Evolutionary conservation across 2,329 filamentous ascomycete species (phyloP).

Genomic region (Teratosphaeria pseudoeucalypti): DNA sequence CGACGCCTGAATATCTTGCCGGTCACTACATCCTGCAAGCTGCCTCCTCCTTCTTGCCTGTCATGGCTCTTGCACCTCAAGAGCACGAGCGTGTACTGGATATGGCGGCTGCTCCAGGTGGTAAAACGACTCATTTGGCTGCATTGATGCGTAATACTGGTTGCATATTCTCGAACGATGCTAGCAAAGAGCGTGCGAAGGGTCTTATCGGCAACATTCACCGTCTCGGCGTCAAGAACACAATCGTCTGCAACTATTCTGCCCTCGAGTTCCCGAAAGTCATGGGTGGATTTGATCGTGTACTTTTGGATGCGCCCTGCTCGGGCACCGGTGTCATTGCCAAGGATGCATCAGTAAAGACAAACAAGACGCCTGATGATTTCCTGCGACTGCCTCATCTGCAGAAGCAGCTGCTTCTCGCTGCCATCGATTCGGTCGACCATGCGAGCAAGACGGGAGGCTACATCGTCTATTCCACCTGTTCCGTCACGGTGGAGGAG

Average conservation of each 20-base stretch:
- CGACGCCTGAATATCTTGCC: constrained; percentile 92
- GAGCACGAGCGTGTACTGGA: constrained; percentile 86
- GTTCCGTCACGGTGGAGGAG: constrained; percentile 87
- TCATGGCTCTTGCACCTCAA: constrained; percentile 93
- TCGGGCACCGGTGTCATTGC: constrained; percentile 95
- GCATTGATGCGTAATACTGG: constrained; percentile 97
- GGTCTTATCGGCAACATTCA: constrained; percentile 98
- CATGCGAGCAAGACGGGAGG: constrained; percentile 86
- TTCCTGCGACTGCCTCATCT: constrained; percentile 88
- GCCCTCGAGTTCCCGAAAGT: constrained; percentile 88
- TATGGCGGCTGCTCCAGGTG: constrained; percentile 90
- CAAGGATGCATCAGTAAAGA: constrained; percentile 95
- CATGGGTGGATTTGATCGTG: constrained; percentile 90
- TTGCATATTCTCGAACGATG: constrained; percentile 91
- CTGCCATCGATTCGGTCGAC: constrained; percentile 90
- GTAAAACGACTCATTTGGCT: constrained; percentile 94
- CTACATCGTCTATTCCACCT: constrained; percentile 94
- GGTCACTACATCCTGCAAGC: constrained; percentile 98
- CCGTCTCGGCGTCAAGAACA: constrained; percentile 84
- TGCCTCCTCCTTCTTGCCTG: constrained; percentile 89
- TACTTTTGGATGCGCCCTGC: constrained; percentile 88
- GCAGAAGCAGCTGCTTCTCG: constrained; percentile 86
- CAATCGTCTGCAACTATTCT: constrained; percentile 90
- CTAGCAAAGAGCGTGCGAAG: constrained; percentile 84
- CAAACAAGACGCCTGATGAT: constrained; percentile 92